Percentiles rank a stretch among this genome's conserved stretches.
These are phyloP conservation scores for Nannochloropsis granulata DNA, from an alignment of 108 stramenopile species.

Conservation along the genomic window DNA sequence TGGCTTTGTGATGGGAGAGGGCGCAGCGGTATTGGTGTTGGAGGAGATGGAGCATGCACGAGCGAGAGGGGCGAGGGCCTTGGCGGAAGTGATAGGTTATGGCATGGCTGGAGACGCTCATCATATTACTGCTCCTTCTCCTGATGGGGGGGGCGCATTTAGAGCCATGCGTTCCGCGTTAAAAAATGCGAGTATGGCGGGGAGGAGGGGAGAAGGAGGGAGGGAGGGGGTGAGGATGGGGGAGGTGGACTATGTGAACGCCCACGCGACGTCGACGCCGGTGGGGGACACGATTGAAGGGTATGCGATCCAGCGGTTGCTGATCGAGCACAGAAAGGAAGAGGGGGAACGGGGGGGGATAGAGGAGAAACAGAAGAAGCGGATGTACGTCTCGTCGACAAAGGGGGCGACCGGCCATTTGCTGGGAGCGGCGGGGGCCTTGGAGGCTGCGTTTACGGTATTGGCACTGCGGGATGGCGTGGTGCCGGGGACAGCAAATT, in stretches of 20 bases:
- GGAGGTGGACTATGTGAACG: conserved; percentile 75
- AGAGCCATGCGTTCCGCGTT: conserved; percentile 66
- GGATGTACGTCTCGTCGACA: conserved; percentile 55
- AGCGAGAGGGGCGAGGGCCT: conserved; percentile 70
- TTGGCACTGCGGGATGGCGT: conserved; percentile 46
- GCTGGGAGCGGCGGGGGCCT: conserved; percentile 76
- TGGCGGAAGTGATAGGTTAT: conserved; percentile 82
- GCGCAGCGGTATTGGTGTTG: conserved; percentile 79
- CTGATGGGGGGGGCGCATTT: conserved; percentile 59
- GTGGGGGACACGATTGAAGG: conserved; percentile 78
- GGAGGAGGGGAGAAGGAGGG: not conserved
- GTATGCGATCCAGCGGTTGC: conserved; percentile 48
- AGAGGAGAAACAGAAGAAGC: not conserved
- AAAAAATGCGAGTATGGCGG: conserved; percentile 37
- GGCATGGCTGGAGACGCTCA: conserved; percentile 87
- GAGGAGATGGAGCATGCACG: conserved; percentile 72
- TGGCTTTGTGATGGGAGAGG: conserved; percentile 97
- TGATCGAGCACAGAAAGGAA: conserved; percentile 3
- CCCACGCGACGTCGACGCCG: conserved; percentile 93
- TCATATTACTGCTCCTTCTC: conserved; percentile 72
- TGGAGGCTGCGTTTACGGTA: conserved; percentile 75
- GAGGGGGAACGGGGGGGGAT: not conserved
- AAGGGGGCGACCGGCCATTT: conserved; percentile 91
- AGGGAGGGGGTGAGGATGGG: conserved; percentile 1
- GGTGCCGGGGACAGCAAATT: conserved; percentile 68